Evolutionary conservation across 2,329 filamentous ascomycete genomes (phyloP), one percentile per base, ranked within the genome.

Genomic region (Hymenoscyphus linearis): DNA sequence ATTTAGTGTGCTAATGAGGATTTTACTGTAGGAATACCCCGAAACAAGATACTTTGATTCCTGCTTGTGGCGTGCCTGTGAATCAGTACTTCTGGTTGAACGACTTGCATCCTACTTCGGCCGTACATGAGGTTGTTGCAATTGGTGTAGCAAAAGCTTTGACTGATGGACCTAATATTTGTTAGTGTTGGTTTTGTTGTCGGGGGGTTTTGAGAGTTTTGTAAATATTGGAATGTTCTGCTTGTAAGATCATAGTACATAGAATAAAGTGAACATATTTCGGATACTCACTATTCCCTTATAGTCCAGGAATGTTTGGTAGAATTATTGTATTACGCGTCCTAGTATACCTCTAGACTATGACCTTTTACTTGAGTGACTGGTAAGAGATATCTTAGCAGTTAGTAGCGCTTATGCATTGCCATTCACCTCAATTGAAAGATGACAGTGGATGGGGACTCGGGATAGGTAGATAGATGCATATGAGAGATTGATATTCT

Each of bases 81-180:
- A 82, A 87, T 68, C 74, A 87, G 73, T 87, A 87, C 69, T 80
- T 87, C 66, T 88, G 85, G 85, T 74, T 87, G 34, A 87, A 88
- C 66, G 76, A 72, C 44, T 70, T 88, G 65, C 85, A 88, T 68
- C 85, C 85, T n/a, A 87, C 85, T 0, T 85, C 81, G 69, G 79
- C 83, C 0, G 79, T 87, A 58, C 84, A 87, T 65, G 82, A 86
- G 57, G 80, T 81, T 5, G 79, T 85, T 7, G 85, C 85, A 0
- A 73, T 80, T 61, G 71, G 75, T 56, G 73, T 85, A 50, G 76
- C 77, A 2, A 70, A 73, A 58, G 69, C 73, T 3, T 65, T 82
- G 65, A 62, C 62, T 6, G 71, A 66, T 12, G 76, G 75, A 2
- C 77, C 76, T 0, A 77, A 76, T 55, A 68, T 78, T 26, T 80